Conservation (phyloP, 306 rosid species). For the Chamaecrista fasciculata region DNA sequence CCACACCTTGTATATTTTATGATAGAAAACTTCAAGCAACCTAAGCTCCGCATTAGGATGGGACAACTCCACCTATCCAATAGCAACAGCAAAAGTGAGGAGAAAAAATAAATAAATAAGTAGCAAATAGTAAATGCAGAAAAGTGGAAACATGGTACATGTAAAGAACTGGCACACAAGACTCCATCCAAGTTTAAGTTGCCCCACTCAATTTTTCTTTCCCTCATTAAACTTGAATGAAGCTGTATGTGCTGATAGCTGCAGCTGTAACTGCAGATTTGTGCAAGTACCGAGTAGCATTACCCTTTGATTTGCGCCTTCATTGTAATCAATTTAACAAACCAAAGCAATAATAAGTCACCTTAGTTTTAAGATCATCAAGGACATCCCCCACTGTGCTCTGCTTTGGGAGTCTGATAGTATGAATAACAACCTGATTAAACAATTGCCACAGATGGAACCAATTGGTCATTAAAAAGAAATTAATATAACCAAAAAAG, state of each 20-base stretch:
- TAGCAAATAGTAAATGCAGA: background rate
- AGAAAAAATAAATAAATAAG: background rate
- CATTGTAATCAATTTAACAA: background rate
- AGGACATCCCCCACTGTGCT: constrained; percentile 85
- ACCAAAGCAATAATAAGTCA: constrained; percentile 22
- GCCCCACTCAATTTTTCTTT: background rate
- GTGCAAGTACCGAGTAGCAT: background rate
- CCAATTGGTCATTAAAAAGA: background rate
- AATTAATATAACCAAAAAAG: constrained; percentile 11
- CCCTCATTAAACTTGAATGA: background rate
- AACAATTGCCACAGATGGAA: constrained; percentile 7
- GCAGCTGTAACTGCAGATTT: constrained; percentile 6
- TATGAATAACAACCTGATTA: constrained; percentile 68
- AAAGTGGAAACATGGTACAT: background rate
- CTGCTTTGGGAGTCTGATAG: constrained; percentile 79
- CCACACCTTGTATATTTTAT: constrained; percentile 79
- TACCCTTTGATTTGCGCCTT: background rate
- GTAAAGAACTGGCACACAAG: constrained; percentile 12
- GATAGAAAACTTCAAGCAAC: constrained; percentile 84
- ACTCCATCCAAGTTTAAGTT: constrained; percentile 8
- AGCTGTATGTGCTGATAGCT: background rate
- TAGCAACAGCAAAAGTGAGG: background rate
- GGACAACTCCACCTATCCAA: constrained; percentile 69
- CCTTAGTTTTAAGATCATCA: constrained; percentile 81
- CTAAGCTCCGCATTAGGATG: constrained; percentile 75